phyloP scores from a whole-genome alignment of 306 rosid species.

The Rosa multiflora region DNA sequence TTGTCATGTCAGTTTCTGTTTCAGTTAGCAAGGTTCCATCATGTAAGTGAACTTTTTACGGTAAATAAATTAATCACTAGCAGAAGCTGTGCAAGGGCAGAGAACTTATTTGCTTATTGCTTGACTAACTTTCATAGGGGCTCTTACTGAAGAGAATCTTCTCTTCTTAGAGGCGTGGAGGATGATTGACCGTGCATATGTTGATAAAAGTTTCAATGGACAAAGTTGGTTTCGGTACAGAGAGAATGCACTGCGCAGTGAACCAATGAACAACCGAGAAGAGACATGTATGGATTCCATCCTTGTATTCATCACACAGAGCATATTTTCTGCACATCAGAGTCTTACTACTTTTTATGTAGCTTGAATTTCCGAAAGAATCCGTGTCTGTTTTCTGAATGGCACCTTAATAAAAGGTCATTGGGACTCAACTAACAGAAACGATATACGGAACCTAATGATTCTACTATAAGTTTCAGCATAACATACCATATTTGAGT shows the following conservation, averaged over 20 bases:
- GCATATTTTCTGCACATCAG: not conserved
- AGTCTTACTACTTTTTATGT: not conserved
- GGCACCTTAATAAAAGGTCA: not conserved
- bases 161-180: constrained; percentile 98
- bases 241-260: constrained; percentile 81
- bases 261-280: constrained; percentile 84
- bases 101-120: constrained; percentile 9
- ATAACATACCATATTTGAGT: not conserved
- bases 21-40: constrained; percentile 47
- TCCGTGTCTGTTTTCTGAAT: no score
- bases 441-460: not conserved
- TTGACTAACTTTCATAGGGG: constrained; percentile 37
- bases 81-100: not conserved
- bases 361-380: not conserved
- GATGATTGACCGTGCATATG: constrained; percentile 87
- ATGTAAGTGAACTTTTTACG: constrained; percentile 45
- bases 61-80: not conserved
- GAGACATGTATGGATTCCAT: constrained; percentile 71
- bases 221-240: constrained; percentile 98
- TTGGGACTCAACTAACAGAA: not conserved
- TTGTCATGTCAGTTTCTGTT: constrained; percentile 70
- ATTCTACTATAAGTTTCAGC: not conserved
- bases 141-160: constrained; percentile 83
- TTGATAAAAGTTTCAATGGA: constrained; percentile 88
- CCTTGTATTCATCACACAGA: constrained; percentile 12